Base-by-base conservation (phyloP, 306 rosid genomes). In the Nissolia schottii region DNA sequence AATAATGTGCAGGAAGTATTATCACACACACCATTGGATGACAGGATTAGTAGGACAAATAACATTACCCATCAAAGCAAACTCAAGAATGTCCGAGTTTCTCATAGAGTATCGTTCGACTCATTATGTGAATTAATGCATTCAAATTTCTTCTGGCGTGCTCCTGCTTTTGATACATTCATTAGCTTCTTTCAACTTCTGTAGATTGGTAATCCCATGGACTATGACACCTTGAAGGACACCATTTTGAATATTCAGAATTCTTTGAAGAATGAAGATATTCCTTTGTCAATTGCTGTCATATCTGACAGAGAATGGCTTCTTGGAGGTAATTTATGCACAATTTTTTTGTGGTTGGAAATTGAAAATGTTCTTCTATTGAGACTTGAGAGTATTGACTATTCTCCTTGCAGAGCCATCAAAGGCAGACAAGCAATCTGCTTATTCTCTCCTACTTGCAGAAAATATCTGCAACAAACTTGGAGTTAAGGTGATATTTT, bases 161-260 rank as follows among this genome's bases (percentile, higher is more conserved):
- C n/a, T 58, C 57, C 41, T 75, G 48, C 69, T 74, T 59, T 50
- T 22, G 40, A 45, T 38, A 66, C 38, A 7, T 76, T 46, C 69
- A n/a, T 78, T 29, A 15, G 57, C 23, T 57, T 73, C 41, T 64
- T 67, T 58, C 38, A 55, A 64, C 48, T 71, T 32, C 65, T 62
- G 78, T 72, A 94, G 99, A 31, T 89, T 41, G 99, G 99, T 71
- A 94, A 89, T 64, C 99, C 97, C 28, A 77, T 89, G 97, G 87
- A 94, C 71, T 88, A 89, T 74, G 96, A 84, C 77, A 86, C 87
- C 70, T 75, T 94, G 54, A 78, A 86, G 83, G 93, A 88, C 62
- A 85, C 99, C 60, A 77, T 94, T 80, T 43, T 66, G 78, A 72
- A 86, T 68, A 82, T 91, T 79, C 96, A 83, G 64, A 84, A 50